Conservation (phyloP, 148 eudicot species). For the Vaccinium corymbosum region DNA sequence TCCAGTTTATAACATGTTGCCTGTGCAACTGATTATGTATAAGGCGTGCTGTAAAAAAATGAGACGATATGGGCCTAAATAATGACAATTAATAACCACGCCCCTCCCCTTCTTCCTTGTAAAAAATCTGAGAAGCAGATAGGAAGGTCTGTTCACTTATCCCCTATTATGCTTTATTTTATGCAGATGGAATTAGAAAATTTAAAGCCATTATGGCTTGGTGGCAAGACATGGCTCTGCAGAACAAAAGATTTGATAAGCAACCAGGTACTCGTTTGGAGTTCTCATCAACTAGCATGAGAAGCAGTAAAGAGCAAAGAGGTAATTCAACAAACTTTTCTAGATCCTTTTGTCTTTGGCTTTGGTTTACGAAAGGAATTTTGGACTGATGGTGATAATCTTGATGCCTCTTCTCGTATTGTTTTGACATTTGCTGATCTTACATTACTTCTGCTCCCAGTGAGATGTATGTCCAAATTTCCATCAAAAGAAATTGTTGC, state of each 20-base stretch:
- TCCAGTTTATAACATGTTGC: not conserved
- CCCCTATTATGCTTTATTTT: not conserved
- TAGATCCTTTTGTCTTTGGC: not conserved
- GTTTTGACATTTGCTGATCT: not conserved
- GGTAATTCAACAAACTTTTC: conserved; percentile 25
- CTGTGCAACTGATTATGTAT: not conserved
- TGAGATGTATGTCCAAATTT: not conserved
- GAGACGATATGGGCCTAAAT: not conserved
- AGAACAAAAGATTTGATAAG: conserved; percentile 30
- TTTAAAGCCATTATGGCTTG: conserved; percentile 76
- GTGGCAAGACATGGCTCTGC: conserved; percentile 91
- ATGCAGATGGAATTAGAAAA: conserved; percentile 50
- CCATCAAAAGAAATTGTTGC: not conserved
- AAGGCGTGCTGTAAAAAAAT: not conserved
- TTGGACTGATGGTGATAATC: not conserved
- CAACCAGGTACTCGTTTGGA: conserved; percentile 28
- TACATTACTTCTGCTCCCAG: not conserved
- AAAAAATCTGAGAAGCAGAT: not conserved
- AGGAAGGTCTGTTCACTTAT: not conserved
- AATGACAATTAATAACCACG: not conserved
- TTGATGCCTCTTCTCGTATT: not conserved
- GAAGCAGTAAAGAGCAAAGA: conserved; percentile 32
- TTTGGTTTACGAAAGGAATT: not conserved
- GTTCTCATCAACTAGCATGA: conserved; percentile 31
- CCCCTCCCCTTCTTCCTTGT: not conserved